phyloP scores from a whole-genome alignment of 345 rosid species.

The Murraya paniculata region DNA sequence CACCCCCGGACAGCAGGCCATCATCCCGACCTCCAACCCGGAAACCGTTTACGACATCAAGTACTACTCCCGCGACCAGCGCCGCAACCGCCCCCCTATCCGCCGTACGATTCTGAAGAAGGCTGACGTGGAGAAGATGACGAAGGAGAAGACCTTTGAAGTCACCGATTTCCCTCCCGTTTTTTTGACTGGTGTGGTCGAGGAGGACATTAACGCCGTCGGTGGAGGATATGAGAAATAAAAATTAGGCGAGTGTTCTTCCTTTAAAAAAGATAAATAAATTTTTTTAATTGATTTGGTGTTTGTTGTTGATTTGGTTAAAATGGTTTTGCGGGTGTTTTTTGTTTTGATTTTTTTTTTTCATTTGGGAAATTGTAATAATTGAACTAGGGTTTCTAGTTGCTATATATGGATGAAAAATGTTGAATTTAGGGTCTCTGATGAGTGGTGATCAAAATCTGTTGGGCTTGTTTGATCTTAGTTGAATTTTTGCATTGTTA shows the following conservation, averaged over 20 bases:
- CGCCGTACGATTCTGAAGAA: slow-evolving; percentile 69
- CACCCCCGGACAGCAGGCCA: slow-evolving; percentile 44
- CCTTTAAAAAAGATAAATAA: too few relatives aligned
- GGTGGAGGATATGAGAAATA: slow-evolving; percentile 33
- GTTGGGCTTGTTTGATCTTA: neutral
- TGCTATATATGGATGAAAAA: neutral
- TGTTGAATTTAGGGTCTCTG: neutral
- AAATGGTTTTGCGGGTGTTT: neutral
- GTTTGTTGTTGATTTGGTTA: neutral
- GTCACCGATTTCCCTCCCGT: slow-evolving; percentile 70
- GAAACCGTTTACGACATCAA: slow-evolving; percentile 88
- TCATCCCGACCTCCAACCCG: slow-evolving; percentile 74
- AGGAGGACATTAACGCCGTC: slow-evolving; percentile 52
- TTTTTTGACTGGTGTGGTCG: slow-evolving; percentile 59
- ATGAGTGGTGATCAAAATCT: neutral
- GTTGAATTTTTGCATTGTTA: neutral
- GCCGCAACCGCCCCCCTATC: slow-evolving; percentile 83
- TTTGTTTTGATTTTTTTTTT: neutral
- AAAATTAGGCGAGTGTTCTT: slow-evolving; percentile 6
- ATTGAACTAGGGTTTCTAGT: neutral
- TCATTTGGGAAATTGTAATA: neutral
- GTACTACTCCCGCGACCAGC: slow-evolving; percentile 73
- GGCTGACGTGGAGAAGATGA: slow-evolving; percentile 68
- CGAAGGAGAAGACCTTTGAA: slow-evolving; percentile 70
- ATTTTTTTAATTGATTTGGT: neutral